Conservation (phyloP, 495 filamentous ascomycete species). For the Penicillium maclennaniae region DNA sequence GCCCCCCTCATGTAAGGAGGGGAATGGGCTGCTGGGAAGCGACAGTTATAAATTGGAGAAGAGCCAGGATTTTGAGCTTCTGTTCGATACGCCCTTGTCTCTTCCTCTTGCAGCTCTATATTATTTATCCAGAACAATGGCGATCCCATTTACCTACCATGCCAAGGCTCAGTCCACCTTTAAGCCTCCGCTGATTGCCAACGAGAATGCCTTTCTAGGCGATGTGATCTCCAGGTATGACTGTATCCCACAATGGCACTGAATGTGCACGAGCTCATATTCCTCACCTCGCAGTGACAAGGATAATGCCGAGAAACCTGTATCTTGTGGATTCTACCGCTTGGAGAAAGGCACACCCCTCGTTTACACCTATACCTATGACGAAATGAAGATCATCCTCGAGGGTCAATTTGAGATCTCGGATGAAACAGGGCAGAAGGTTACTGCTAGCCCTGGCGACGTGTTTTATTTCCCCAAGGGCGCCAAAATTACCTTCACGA, state of each 20-base stretch:
- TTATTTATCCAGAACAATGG: slow-evolving; percentile 20
- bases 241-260: not conserved
- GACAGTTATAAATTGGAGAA: slow-evolving; percentile 3
- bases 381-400: slow-evolving; percentile 79
- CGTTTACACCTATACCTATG: slow-evolving; percentile 70
- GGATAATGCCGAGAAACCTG: slow-evolving; percentile 57
- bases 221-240: slow-evolving; percentile 59
- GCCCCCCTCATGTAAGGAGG: slow-evolving; percentile 12
- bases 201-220: slow-evolving; percentile 70
- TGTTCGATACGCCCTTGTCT: not conserved
- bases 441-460: slow-evolving; percentile 64
- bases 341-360: slow-evolving; percentile 70
- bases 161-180: slow-evolving; percentile 58
- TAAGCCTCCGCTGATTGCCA: slow-evolving; percentile 68
- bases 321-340: slow-evolving; percentile 69
- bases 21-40: not conserved
- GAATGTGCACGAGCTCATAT: not conserved
- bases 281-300: slow-evolving; percentile 48
- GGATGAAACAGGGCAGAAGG: slow-evolving; percentile 66
- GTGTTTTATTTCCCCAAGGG: slow-evolving; percentile 79
- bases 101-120: not conserved
- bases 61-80: not conserved
- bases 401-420: slow-evolving; percentile 72
- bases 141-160: slow-evolving; percentile 47
- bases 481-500: slow-evolving; percentile 71